phyloP scores from a whole-genome alignment of 805 yeast genomes.

The Ogataea nonfermentans region DNA sequence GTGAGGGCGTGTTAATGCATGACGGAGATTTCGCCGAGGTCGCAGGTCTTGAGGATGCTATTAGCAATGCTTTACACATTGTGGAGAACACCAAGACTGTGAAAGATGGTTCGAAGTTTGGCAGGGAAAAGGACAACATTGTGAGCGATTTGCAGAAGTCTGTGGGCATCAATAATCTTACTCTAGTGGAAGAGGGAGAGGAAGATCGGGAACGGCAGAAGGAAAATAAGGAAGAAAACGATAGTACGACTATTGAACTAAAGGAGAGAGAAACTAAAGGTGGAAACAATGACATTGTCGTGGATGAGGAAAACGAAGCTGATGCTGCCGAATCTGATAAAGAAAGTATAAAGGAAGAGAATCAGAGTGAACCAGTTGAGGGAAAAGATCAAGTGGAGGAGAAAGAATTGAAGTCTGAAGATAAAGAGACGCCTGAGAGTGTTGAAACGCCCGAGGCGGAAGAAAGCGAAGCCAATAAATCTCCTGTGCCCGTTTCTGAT shows the following conservation, averaged over 20 bases:
- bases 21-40: conserved; percentile 50
- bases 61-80: conserved; percentile 43
- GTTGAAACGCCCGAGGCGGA: conserved; percentile 3
- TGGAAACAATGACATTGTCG: too few relatives aligned
- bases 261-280: not conserved
- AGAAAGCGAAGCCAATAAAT: conserved; percentile 25
- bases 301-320: too few relatives aligned
- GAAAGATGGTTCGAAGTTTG: conserved; percentile 18
- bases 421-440: conserved; percentile 18
- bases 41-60: conserved; percentile 49
- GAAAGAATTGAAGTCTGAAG: conserved; percentile 1
- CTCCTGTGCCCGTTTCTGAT: conserved; percentile 13
- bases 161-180: conserved; percentile 8
- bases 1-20: conserved; percentile 54
- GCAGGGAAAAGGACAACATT: conserved; percentile 16
- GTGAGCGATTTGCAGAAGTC: conserved; percentile 22
- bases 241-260: not conserved
- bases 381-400: not conserved
- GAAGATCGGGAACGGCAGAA: conserved; percentile 19
- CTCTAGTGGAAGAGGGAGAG: conserved; percentile 23
- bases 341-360: not conserved
- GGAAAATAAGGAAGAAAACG: conserved; percentile 11
- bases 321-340: too few relatives aligned
- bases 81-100: conserved; percentile 28
- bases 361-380: not conserved